Evolutionary conservation across 345 rosid species (phyloP).

Genomic region (Fremontodendron californicum): DNA sequence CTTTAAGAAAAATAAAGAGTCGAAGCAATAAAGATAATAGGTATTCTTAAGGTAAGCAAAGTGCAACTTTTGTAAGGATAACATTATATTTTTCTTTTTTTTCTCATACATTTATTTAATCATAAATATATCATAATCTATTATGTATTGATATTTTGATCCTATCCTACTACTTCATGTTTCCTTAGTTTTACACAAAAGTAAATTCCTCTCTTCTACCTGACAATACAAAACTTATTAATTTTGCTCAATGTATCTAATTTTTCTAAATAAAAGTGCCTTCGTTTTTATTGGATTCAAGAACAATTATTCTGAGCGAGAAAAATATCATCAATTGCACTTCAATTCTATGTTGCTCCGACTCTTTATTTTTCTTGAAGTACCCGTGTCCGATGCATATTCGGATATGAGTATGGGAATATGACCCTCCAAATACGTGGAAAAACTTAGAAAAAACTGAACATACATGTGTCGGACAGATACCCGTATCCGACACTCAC

Average conservation of each 20-base stretch:
- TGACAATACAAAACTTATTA: neutral
- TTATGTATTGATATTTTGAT: neutral
- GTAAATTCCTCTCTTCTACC: neutral
- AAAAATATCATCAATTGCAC: too few relatives aligned
- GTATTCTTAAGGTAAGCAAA: neutral
- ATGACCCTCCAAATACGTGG: too few relatives aligned
- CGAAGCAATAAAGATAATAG: too few relatives aligned
- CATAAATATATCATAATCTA: neutral
- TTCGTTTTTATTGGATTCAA: neutral
- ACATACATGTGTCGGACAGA: too few relatives aligned
- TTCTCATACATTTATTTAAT: neutral
- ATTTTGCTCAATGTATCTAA: neutral
- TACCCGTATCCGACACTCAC: too few relatives aligned
- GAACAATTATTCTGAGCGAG: neutral
- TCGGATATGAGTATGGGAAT: too few relatives aligned
- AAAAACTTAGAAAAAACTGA: too few relatives aligned
- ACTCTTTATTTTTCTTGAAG: too few relatives aligned
- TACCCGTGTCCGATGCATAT: too few relatives aligned
- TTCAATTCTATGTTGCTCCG: too few relatives aligned
- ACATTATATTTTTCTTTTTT: too few relatives aligned
- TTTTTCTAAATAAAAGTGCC: neutral
- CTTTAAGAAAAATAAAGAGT: too few relatives aligned
- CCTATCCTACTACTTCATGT: neutral
- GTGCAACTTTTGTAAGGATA: neutral
- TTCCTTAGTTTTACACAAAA: neutral